Percentiles rank a stretch among this genome's conserved stretches.
phyloP scores from a whole-genome alignment of 163 green algal species.

The Scenedesmus sp. region DNA sequence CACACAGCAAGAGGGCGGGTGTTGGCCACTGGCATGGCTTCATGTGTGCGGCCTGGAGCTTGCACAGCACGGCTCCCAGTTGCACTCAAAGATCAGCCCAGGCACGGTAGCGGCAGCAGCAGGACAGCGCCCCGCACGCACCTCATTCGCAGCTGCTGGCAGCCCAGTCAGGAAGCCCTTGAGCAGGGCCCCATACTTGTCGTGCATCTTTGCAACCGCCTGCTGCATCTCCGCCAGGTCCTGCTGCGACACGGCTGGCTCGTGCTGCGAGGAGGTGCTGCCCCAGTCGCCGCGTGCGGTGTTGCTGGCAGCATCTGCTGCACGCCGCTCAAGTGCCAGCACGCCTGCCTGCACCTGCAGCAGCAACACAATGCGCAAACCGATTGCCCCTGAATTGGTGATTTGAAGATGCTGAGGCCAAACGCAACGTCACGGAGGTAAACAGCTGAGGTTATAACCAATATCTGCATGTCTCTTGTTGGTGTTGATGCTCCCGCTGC shows the following conservation, averaged over 20 bases:
- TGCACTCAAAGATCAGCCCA: too few species aligned
- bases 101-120: too few species aligned
- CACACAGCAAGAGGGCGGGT: not conserved
- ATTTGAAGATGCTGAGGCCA: too few species aligned
- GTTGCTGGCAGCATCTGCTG: conserved; percentile 28
- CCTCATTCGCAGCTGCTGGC: conserved; percentile 39
- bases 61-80: not conserved
- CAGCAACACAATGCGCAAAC: not conserved
- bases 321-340: conserved; percentile 15
- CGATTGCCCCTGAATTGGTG: not conserved
- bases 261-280: conserved; percentile 38
- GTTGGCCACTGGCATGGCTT: not conserved
- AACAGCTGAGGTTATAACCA: not conserved
- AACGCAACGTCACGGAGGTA: not conserved
- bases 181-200: conserved; percentile 22
- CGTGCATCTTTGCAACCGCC: not conserved
- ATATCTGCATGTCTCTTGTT: not conserved
- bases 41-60: too few species aligned
- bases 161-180: conserved; percentile 51
- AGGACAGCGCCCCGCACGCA: not conserved
- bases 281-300: conserved; percentile 67
- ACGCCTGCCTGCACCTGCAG: conserved; percentile 53
- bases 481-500: too few species aligned
- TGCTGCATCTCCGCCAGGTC: conserved; percentile 31
- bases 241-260: conserved; percentile 19